phyloP scores from a whole-genome alignment of 208 protist species.

The Acanthamoeba royreba region DNA sequence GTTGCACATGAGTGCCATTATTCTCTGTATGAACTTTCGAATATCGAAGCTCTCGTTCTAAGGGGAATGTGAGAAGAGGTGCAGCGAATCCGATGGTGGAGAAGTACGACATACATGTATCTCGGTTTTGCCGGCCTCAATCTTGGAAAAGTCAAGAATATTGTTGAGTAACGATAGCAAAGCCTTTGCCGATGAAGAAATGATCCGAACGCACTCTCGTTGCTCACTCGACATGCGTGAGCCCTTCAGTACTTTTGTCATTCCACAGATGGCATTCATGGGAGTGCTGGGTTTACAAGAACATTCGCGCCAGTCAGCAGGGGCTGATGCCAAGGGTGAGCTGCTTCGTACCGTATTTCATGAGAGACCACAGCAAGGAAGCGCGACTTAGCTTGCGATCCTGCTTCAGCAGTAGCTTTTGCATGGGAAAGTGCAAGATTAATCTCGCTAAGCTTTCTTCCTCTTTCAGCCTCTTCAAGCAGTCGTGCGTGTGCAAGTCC shows the following conservation, averaged over 20 bases:
- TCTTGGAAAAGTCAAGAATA: constrained; percentile 69
- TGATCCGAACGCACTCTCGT: constrained; percentile 49
- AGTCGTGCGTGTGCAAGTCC: constrained; percentile 20
- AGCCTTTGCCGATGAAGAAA: constrained; percentile 51
- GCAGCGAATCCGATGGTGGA: neutral
- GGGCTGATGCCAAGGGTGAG: neutral
- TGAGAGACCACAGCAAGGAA: constrained; percentile 63
- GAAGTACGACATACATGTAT: constrained; percentile 44
- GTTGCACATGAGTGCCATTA: neutral
- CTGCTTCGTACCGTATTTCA: constrained; percentile 40
- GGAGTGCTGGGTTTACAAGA: constrained; percentile 33
- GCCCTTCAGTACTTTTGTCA: constrained; percentile 49
- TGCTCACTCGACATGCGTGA: neutral
- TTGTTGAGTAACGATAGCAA: constrained; percentile 57
- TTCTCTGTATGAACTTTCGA: neutral
- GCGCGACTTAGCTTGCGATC: constrained; percentile 54
- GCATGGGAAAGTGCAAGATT: neutral
- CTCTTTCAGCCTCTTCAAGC: neutral
- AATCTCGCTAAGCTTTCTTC: neutral
- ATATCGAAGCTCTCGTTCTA: constrained; percentile 19
- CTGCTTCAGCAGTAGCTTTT: constrained; percentile 29
- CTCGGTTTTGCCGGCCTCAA: constrained; percentile 52
- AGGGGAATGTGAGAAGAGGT: neutral
- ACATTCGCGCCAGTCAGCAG: neutral
- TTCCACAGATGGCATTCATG: constrained; percentile 61